Evolutionary conservation across 257 asterid species (phyloP), one percentile per base, ranked within the genome.

Genomic region (Solanum lignicaule): DNA sequence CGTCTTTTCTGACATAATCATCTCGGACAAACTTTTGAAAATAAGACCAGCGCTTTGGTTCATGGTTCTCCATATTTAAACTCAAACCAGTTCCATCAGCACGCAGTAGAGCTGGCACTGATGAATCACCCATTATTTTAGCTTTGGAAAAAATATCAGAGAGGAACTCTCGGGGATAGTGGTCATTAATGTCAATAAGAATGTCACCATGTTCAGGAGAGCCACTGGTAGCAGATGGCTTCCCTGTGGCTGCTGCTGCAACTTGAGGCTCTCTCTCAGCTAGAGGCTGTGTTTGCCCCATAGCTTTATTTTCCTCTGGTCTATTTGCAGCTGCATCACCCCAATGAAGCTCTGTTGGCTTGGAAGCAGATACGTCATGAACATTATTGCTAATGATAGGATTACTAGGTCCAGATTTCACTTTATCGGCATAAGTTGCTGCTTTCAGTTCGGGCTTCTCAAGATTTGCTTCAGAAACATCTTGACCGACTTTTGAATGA

Each of bases 91-190:
- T 87, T 88, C 93, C 92, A 87, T 93, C 95, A 85, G 89, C 90
- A 81, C 88, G 94, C 84, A 92, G 88, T 38, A 89, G 91, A 43
- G 90, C 33, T 84, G 92, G 83, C 86, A 89, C 92, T 60, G 92
- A 68, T 81, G 91, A 87, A 83, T 86, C 90, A 88, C 92, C 98
- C 15, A 58, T 87, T 68, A 73, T 71, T 88, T 86, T 91, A 58
- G 93, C 98, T 91, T 92, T 89, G 35, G 95, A 93, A 92, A 96
- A 96, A 87, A 96, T 93, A 88, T 95, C 99, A 75, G 98, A 94
- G 71, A 95, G 88, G 87, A 96, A 91, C 87, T 95, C 98, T 85
- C 90, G 94, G 60, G 98, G 99, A 90, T 95, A 95, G 76, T 94
- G 97, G 87, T 96, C 99, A 90, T 94, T 93, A 48, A 93, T 92